Conservation (phyloP, 2,329 filamentous ascomycete species). For the Zymoseptoria tritici region DNA sequence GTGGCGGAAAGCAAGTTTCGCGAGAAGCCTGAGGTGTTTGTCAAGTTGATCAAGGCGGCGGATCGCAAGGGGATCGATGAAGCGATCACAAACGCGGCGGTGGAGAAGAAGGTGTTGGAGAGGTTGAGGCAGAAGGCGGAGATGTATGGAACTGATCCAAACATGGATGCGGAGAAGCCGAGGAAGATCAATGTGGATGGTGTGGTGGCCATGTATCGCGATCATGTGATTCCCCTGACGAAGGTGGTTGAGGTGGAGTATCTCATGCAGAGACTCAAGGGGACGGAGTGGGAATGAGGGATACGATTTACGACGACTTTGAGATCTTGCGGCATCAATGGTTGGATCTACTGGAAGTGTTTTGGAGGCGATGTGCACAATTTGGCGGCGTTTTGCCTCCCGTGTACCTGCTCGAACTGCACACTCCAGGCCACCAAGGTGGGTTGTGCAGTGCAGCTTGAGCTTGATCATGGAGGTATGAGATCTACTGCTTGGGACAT, state of each 20-base stretch:
- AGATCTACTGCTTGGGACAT: too few relatives aligned
- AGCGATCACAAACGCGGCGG: slow-evolving; percentile 81
- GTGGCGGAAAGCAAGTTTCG: slow-evolving; percentile 94
- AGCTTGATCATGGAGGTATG: too few relatives aligned
- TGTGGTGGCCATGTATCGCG: slow-evolving; percentile 79
- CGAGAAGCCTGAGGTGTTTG: slow-evolving; percentile 73
- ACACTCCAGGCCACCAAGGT: too few relatives aligned
- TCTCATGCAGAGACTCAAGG: slow-evolving; percentile 79
- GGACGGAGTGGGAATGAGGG: slow-evolving; percentile 41
- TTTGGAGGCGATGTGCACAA: neutral
- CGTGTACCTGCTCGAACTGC: too few relatives aligned
- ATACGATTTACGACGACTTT: neutral
- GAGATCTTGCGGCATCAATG: too few relatives aligned
- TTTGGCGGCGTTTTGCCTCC: too few relatives aligned
- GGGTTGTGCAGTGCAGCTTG: too few relatives aligned
- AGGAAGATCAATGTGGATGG: slow-evolving; percentile 88
- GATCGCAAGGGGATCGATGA: slow-evolving; percentile 77
- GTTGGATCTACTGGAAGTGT: too few relatives aligned
- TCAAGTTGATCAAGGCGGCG: slow-evolving; percentile 68
- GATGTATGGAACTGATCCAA: slow-evolving; percentile 89
- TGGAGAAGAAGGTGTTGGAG: slow-evolving; percentile 88
- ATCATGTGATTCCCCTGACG: slow-evolving; percentile 93
- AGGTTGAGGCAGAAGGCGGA: slow-evolving; percentile 78
- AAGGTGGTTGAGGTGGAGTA: slow-evolving; percentile 98
- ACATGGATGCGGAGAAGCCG: slow-evolving; percentile 43